These are phyloP conservation scores for Reticulascus tulasneorum DNA, from an alignment of 2,329 filamentous ascomycete species.

Conservation along the genomic window DNA sequence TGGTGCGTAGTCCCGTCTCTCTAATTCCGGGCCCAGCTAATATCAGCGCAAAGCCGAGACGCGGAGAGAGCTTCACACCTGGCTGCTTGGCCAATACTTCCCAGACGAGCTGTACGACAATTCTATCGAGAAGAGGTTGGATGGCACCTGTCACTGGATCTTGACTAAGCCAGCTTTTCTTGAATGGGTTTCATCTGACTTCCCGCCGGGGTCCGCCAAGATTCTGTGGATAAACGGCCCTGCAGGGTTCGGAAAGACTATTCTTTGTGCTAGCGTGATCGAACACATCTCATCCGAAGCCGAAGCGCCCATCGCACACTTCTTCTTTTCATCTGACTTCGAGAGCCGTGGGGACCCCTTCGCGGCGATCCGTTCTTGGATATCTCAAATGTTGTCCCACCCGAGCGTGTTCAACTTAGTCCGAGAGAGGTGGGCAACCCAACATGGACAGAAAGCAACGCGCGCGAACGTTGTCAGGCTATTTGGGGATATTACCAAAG, in stretches of 20 bases:
- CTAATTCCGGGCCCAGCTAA: neutral
- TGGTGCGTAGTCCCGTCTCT: neutral
- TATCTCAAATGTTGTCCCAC: constrained; percentile 16
- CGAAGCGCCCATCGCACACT: constrained; percentile 16
- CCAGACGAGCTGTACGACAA: constrained; percentile 16
- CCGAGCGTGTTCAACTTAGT: constrained; percentile 11
- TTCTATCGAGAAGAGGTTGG: constrained; percentile 14
- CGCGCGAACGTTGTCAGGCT: constrained; percentile 13
- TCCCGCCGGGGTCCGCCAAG: constrained; percentile 2
- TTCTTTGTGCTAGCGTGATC: constrained; percentile 24
- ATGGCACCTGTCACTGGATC: constrained; percentile 24
- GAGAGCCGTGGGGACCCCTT: constrained; percentile 21
- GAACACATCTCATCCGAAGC: constrained; percentile 13
- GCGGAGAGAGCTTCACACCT: constrained; percentile 12
- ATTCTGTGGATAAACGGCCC: constrained; percentile 28
- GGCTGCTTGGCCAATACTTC: constrained; percentile 8
- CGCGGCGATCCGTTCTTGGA: constrained; percentile 24
- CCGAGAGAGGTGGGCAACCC: neutral
- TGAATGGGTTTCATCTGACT: constrained; percentile 15
- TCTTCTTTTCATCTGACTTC: constrained; percentile 27
- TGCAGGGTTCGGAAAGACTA: constrained; percentile 28
- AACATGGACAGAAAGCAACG: constrained; percentile 11
- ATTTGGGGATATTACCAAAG: constrained; percentile 11
- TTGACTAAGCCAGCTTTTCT: constrained; percentile 11
- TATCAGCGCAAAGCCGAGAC: constrained; percentile 1